Percentiles rank a stretch among this genome's conserved stretches.
Conservation (phyloP, 148 eudicot genomes). For the Dianthus caryophyllus region DNA sequence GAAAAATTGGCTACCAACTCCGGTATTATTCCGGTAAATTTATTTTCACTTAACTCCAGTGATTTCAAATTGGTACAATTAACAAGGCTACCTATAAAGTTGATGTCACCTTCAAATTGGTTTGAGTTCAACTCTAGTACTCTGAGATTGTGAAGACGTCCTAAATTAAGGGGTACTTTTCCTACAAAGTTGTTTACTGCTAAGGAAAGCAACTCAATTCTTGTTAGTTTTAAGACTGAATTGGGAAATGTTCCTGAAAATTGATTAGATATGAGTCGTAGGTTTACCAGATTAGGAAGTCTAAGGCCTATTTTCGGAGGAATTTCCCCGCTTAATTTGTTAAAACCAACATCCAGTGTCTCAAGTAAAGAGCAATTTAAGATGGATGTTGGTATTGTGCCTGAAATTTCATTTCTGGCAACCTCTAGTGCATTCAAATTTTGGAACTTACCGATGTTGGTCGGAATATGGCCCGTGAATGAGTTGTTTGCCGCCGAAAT, state of each 20-base stretch:
- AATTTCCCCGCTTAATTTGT: conserved; percentile 25
- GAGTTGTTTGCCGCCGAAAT: conserved; percentile 6
- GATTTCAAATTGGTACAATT: conserved; percentile 19
- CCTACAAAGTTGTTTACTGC: conserved; percentile 11
- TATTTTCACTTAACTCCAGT: background rate
- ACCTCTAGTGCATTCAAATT: background rate
- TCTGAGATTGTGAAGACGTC: background rate
- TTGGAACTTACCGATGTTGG: conserved; percentile 16
- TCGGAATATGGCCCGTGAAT: conserved; percentile 26
- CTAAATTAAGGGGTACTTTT: conserved; percentile 5
- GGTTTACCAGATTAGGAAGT: conserved; percentile 15
- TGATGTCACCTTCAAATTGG: conserved; percentile 23
- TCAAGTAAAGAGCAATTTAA: conserved; percentile 24
- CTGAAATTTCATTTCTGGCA: conserved; percentile 16
- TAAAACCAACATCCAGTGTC: background rate
- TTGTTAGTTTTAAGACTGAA: conserved; percentile 29
- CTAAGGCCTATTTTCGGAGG: conserved; percentile 21
- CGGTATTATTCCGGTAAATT: conserved; percentile 21
- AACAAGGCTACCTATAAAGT: conserved; percentile 16
- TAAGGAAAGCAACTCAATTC: conserved; percentile 4
- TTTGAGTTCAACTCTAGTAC: background rate
- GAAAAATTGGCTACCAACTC: conserved; percentile 16
- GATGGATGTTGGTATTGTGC: conserved; percentile 28
- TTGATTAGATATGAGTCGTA: conserved; percentile 5
- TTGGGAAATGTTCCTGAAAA: conserved; percentile 29